Base-by-base conservation (phyloP, 345 rosid genomes). In the Pistacia integerrima region DNA sequence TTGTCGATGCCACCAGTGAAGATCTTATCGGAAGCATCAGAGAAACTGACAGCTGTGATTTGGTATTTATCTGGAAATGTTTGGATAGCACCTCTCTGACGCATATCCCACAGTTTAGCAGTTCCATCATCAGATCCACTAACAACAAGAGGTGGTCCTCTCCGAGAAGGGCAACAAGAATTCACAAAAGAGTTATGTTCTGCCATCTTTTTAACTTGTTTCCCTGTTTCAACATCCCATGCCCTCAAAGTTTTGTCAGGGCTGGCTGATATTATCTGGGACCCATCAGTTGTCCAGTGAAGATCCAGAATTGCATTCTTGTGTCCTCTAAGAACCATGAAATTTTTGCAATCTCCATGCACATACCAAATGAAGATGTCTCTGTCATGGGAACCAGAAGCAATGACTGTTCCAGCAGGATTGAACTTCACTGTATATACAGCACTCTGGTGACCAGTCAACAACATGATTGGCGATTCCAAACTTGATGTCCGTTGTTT, bases 61-160 rank as follows among this genome's bases (percentile, higher is more conserved):
- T 96, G 99, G 88, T 93, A 96, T 79, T 91, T 96, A 72, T 96
- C 98, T 0, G 99, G 99, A 72, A 93, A 93, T 52, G 99, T 96
- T 74, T 93, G 98, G 72, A 96, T 93, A n/a, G 99, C 99, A 81
- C 97, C 98, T 72, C 98, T 84, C 83, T 93, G 99, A 75, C 98
- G 92, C 97, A 96, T 88, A 76, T 96, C 98, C 97, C 99, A 96
- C 25, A 96, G 95, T 81, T 93, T 96, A 33, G 98, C 98, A 73
- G 98, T 95, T 81, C 99, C 99, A 54, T 95, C 97, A 77, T 92
- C 98, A 4, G 99, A 95, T 13, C 99, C 99, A 73, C 98, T 93
- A 56, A 93, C 91, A 78, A 95, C 87, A 4, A 96, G 94, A 2
- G 95, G 98, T 9, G 95, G 94, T 61, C 99, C 98, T 83, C 98